Base-by-base conservation (phyloP, 805 yeast species). In the Wickerhamiella spandovensis region DNA sequence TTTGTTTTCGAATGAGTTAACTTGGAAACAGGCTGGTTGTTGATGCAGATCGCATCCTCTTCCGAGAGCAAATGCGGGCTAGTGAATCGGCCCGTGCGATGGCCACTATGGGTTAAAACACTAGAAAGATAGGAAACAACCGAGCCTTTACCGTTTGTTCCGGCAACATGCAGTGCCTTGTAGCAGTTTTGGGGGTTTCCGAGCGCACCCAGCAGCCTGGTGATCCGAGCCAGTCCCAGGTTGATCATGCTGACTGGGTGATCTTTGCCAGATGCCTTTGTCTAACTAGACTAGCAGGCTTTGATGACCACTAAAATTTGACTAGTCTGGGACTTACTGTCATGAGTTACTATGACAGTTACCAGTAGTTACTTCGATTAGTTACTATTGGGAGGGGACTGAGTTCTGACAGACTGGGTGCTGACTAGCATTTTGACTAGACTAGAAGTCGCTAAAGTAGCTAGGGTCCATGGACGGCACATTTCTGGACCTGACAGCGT, bases 141-240 rank as follows among this genome's bases (percentile, higher is more conserved):
- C 0, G 97, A 88, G 0, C 98, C 98, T 61, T 90, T 90, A 0
- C 98, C 98, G 62, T 90, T 90, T 8, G 98, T 90, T 0, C 98
- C 98, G 0, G 96, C 96, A 3, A 92, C 75, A 61, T 92, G 98
- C n/a, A 92, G 69, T 0, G 87, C 79, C 53, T 77, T 76, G 60
- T 78, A 78, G 4, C 67, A 57, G 15, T 62, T 54, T 10, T 86
- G 92, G 0, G 95, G 97, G 57, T 79, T 76, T 0, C 86, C 87
- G 20, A 88, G 67, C 21, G 63, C 59, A 5, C 56, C 47, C 12
- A 82, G 67, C 2, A 83, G 70, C 39, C 61, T 58, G 1, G 65
- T 30, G 0, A 82, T 69, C 48, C 88, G 66, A 3, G 69, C 54
- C 12, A 84, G 68, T 1, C 85, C 86, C 10, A 84, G 67, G 50